These are phyloP conservation scores for Baudoinia panamericana DNA, from an alignment of 495 filamentous ascomycete species.

Conservation along the genomic window DNA sequence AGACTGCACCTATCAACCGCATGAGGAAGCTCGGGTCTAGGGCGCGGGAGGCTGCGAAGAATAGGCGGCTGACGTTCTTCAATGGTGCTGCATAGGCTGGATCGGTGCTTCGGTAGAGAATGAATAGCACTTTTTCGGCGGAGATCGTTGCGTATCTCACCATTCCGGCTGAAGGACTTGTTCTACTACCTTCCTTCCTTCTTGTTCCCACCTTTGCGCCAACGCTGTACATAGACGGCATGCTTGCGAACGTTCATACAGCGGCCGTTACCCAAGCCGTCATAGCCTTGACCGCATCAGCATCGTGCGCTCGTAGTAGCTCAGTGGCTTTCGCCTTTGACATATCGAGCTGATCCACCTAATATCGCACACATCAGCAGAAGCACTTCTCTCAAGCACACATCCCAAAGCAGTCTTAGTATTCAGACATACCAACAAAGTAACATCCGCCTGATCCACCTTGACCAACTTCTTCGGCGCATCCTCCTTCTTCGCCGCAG, in stretches of 20 bases:
- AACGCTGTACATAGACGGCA: too few relatives aligned
- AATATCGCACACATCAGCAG: too few relatives aligned
- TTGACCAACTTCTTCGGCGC: conserved; percentile 37
- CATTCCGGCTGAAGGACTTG: too few relatives aligned
- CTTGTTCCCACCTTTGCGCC: too few relatives aligned
- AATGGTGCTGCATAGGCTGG: conserved; percentile 3
- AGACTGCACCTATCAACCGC: conserved; percentile 21
- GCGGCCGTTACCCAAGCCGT: conserved; percentile 43
- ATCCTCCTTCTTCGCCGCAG: conserved; percentile 34
- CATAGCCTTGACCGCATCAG: conserved; percentile 59
- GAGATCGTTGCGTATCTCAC: too few relatives aligned
- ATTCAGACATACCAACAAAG: conserved; percentile 38
- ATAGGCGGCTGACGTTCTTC: conserved; percentile 18
- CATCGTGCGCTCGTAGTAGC: conserved; percentile 64
- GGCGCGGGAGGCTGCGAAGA: conserved; percentile 7
- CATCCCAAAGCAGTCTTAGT: too few relatives aligned
- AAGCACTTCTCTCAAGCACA: too few relatives aligned
- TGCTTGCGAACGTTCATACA: too few relatives aligned
- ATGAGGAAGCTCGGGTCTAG: conserved; percentile 18
- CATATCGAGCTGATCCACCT: conserved; percentile 72
- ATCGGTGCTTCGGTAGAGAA: too few relatives aligned
- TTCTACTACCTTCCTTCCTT: too few relatives aligned
- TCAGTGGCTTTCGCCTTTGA: conserved; percentile 73
- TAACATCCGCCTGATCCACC: conserved; percentile 53
- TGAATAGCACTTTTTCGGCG: too few relatives aligned